phyloP scores from a whole-genome alignment of 495 filamentous ascomycete species.

The Xylaria cubensis region DNA sequence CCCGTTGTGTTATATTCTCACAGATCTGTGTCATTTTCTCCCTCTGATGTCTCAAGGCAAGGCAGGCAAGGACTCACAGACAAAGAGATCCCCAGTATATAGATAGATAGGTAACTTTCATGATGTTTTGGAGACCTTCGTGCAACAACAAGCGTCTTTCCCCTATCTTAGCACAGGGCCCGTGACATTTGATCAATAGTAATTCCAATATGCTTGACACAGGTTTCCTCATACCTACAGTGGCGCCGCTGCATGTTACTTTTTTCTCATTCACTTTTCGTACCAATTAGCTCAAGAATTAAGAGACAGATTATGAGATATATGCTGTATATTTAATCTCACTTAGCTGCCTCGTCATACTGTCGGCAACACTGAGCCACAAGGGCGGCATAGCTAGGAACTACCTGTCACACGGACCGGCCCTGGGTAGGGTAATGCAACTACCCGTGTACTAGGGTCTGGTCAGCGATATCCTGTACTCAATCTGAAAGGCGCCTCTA shows the following conservation, averaged over 20 bases:
- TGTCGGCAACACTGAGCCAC: background rate
- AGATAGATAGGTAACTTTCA: no score
- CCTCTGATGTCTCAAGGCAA: background rate
- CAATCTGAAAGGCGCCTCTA: no score
- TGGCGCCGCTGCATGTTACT: background rate
- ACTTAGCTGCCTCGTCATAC: background rate
- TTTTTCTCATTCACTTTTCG: background rate
- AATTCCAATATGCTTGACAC: background rate
- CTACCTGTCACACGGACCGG: no score
- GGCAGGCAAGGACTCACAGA: no score
- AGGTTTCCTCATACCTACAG: background rate
- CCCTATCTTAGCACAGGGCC: no score
- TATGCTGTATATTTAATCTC: background rate
- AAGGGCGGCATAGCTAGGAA: background rate
- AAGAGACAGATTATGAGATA: background rate
- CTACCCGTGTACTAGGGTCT: no score
- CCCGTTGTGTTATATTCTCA: background rate
- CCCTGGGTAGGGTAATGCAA: no score
- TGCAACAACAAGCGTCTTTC: no score
- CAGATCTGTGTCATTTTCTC: background rate
- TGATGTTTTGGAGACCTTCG: no score
- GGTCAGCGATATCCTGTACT: no score
- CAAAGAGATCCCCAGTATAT: no score
- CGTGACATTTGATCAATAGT: no score
- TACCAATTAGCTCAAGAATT: background rate